These are phyloP conservation scores for Xylogone sp. DNA, from an alignment of 2,329 filamentous ascomycete species.

Conservation along the genomic window DNA sequence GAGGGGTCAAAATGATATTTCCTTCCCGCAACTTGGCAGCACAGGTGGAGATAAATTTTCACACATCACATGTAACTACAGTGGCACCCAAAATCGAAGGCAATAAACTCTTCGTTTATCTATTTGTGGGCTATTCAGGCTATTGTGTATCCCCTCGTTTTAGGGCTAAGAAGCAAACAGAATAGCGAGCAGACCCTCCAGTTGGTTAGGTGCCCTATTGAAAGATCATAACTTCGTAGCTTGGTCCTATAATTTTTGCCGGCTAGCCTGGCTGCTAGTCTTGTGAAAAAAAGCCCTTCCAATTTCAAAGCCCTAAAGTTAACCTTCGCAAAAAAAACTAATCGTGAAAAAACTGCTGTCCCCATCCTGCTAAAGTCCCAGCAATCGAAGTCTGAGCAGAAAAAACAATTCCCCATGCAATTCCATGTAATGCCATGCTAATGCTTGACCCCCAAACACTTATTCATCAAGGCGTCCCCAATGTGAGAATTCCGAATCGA, in stretches of 20 bases:
- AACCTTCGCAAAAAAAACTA: neutral
- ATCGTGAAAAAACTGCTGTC: neutral
- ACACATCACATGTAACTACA: too few relatives aligned
- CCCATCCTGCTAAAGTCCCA: neutral
- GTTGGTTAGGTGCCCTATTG: neutral
- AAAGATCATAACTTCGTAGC: conserved; percentile 3
- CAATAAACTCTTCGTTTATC: neutral
- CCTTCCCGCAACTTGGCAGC: too few relatives aligned
- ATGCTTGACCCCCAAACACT: neutral
- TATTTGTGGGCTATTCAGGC: neutral
- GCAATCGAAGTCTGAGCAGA: neutral
- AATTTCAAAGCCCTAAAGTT: neutral
- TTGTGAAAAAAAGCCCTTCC: neutral
- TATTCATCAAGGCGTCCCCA: neutral
- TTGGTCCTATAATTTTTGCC: neutral
- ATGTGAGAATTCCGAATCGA: neutral
- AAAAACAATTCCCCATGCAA: conserved; percentile 1
- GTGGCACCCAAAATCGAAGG: neutral
- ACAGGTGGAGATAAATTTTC: too few relatives aligned
- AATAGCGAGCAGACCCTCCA: neutral
- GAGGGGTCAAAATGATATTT: too few relatives aligned
- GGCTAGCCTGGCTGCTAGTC: neutral
- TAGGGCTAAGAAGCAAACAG: neutral
- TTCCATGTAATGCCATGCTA: neutral
- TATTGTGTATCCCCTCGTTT: neutral